Evolutionary conservation across 768 basidiomycete species (phyloP).

Genomic region (Pulveroboletus sp.): DNA sequence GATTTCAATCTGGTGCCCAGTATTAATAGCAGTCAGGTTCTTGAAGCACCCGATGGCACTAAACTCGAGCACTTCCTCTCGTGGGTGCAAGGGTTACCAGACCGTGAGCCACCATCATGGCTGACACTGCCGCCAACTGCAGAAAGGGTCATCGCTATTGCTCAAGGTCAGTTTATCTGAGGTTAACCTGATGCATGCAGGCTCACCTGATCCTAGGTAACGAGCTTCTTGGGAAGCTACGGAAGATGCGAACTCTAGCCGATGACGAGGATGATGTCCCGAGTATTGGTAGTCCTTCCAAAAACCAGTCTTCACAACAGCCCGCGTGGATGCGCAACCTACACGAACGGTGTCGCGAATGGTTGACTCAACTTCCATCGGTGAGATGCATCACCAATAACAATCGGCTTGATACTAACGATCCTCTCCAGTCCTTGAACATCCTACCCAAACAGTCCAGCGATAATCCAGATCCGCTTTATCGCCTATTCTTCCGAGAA

Average conservation of each 20-base stretch:
- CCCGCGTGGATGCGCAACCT: slow-evolving; percentile 95
- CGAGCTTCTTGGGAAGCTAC: slow-evolving; percentile 77
- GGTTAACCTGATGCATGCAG: background rate
- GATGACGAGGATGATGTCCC: slow-evolving; percentile 80
- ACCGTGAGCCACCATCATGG: slow-evolving; percentile 94
- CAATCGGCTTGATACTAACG: slow-evolving; percentile 9
- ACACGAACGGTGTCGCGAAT: slow-evolving; percentile 78
- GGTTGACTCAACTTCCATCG: slow-evolving; percentile 73
- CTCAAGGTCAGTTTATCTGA: slow-evolving; percentile 62
- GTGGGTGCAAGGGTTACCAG: slow-evolving; percentile 89
- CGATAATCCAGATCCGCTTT: slow-evolving; percentile 81
- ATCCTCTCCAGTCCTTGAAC: slow-evolving; percentile 52
- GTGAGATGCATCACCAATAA: slow-evolving; percentile 40
- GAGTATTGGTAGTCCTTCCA: slow-evolving; percentile 50
- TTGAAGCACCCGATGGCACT: slow-evolving; percentile 86
- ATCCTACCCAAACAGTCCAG: slow-evolving; percentile 60
- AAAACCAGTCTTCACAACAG: slow-evolving; percentile 66
- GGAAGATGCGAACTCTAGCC: slow-evolving; percentile 87
- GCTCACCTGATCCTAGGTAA: slow-evolving; percentile 51
- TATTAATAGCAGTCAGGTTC: slow-evolving; percentile 49
- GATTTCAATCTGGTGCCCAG: slow-evolving; percentile 87
- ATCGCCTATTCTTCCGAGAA: slow-evolving; percentile 87
- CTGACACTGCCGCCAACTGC: slow-evolving; percentile 90
- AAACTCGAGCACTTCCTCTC: slow-evolving; percentile 86
- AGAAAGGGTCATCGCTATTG: slow-evolving; percentile 86